Conservation (phyloP, 2,329 filamentous ascomycete genomes). For the Diaporthe sp. region DNA sequence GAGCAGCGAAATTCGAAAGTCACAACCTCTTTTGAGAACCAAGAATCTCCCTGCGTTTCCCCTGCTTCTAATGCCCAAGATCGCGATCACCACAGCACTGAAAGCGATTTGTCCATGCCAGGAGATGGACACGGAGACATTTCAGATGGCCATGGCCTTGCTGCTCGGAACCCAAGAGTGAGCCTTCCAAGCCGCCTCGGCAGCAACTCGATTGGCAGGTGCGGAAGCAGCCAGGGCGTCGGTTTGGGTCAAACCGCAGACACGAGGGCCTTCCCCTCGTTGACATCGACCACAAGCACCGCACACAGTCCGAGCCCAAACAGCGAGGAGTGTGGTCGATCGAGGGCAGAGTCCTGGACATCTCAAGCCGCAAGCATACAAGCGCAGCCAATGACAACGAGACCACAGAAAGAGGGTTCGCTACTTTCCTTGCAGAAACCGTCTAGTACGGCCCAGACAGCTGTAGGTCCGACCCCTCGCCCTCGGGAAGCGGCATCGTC, state of each 20-base stretch:
- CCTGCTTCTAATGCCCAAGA: too few relatives aligned
- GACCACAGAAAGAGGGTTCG: not conserved
- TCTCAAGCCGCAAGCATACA: not conserved
- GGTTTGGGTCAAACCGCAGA: not conserved
- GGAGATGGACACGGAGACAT: not conserved
- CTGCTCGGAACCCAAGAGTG: not conserved
- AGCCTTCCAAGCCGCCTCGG: too few relatives aligned
- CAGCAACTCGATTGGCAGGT: not conserved
- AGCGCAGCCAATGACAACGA: not conserved
- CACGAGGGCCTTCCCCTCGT: not conserved
- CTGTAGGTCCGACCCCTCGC: not conserved
- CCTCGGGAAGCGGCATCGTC: not conserved
- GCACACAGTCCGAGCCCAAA: not conserved
- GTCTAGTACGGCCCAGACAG: not conserved
- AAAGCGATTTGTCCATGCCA: too few relatives aligned
- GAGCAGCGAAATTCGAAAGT: not conserved
- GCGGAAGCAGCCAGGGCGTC: not conserved
- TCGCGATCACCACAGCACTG: too few relatives aligned
- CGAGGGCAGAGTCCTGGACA: not conserved
- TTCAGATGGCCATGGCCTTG: not conserved
- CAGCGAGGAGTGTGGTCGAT: not conserved
- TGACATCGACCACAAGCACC: not conserved
- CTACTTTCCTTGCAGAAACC: not conserved
- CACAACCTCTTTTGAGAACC: not conserved
- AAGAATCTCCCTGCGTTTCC: not conserved